Conservation (phyloP, 2,329 filamentous ascomycete species). For the Monosporascus sp. region DNA sequence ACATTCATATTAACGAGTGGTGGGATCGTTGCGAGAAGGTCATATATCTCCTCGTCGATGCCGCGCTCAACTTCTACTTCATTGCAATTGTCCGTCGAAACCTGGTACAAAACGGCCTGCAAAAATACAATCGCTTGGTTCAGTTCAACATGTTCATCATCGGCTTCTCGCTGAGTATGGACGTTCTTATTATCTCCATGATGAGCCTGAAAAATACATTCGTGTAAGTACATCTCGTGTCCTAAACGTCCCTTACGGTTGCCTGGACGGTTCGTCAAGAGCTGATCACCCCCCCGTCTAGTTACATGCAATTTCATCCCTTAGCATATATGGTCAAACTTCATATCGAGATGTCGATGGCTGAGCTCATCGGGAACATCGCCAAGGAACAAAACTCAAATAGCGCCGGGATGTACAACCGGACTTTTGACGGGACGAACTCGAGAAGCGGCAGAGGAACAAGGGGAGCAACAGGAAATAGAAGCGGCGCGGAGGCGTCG, state of each 20-base stretch:
- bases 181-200: constrained; percentile 34
- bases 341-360: constrained; percentile 50
- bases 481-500: no score
- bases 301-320: constrained; percentile 46
- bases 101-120: constrained; percentile 40
- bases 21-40: constrained; percentile 50
- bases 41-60: constrained; percentile 45
- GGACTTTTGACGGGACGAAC: no score
- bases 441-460: no score
- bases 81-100: constrained; percentile 37
- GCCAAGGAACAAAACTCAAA: background rate
- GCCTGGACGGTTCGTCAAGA: no score
- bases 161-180: constrained; percentile 38
- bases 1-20: constrained; percentile 38
- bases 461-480: no score
- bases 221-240: constrained; percentile 21
- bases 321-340: constrained; percentile 49
- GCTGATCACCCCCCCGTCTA: background rate
- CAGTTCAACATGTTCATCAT: constrained; percentile 41
- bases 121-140: constrained; percentile 41
- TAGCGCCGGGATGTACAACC: no score
- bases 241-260: no score
- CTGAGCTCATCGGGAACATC: constrained; percentile 41
- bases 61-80: constrained; percentile 44
- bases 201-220: constrained; percentile 39